phyloP scores from a whole-genome alignment of 2,329 filamentous ascomycete species.

The Sarocladium oryzae region DNA sequence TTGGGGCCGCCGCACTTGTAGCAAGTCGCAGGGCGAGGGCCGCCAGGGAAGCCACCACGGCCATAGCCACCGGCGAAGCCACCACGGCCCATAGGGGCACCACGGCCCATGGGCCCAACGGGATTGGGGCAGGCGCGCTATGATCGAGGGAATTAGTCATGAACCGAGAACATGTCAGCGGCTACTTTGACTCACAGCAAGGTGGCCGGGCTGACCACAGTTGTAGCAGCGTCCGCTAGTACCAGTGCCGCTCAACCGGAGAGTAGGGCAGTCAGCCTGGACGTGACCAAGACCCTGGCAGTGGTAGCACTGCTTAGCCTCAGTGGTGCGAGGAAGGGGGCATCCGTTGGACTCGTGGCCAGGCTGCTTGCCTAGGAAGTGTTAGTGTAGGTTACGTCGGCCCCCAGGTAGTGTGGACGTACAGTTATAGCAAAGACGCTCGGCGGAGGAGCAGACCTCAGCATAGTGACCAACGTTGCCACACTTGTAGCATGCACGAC shows the following conservation, averaged over 20 bases:
- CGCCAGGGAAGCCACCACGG: constrained; percentile 67
- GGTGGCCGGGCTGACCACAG: constrained; percentile 86
- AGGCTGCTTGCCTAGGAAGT: constrained; percentile 14
- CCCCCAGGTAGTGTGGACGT: constrained; percentile 29
- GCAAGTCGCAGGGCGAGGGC: constrained; percentile 62
- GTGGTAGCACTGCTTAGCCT: constrained; percentile 99
- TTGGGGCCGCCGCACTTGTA: constrained; percentile 82
- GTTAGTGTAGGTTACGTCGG: constrained; percentile 10
- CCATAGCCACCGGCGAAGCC: constrained; percentile 55
- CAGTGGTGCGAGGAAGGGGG: constrained; percentile 91
- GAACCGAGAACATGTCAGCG: too few relatives aligned
- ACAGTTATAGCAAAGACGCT: constrained; percentile 99
- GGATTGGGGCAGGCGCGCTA: constrained; percentile 80
- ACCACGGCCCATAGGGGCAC: constrained; percentile 63
- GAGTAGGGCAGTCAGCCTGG: constrained; percentile 96
- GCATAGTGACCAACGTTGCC: constrained; percentile 75
- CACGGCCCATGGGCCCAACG: constrained; percentile 56
- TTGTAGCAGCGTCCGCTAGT: constrained; percentile 91
- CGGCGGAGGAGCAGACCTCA: constrained; percentile 95
- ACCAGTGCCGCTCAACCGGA: constrained; percentile 78
- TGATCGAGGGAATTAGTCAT: not conserved
- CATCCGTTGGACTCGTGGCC: constrained; percentile 97
- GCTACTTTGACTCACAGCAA: constrained; percentile 59
- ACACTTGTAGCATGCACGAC: constrained; percentile 77
- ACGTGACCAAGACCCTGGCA: constrained; percentile 98